Base-by-base conservation (phyloP, 1,284 basidiomycete genomes). In the Boletus smithii region DNA sequence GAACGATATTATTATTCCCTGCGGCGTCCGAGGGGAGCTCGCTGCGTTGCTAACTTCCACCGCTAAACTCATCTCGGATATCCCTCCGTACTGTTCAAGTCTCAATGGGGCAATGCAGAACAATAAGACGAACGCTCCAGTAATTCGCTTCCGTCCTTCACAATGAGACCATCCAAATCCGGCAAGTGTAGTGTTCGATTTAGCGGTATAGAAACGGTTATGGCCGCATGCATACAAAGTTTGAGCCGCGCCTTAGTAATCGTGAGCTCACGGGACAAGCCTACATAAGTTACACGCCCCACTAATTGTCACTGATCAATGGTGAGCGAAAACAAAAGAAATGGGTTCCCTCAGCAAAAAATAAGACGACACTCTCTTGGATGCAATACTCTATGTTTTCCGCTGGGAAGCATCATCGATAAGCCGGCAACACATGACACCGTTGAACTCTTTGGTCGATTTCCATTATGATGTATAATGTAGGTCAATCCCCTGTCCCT, bases 111-210 rank as follows among this genome's bases (percentile, higher is more conserved):
- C 8, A 46, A 33, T 17, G 17, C 42, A 36, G 37, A 32, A 61
- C 59, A 61, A 61, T 61, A 61, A 41, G 37, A 36, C 4, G 34
- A 10, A 22, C 34, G 26, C 34, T 17, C 42, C 42, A 16, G 31
- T 17, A 23, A 44, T 42, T 42, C 14, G 24, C 30, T 41, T 44
- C n/a, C 9, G 14, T 8, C 30, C 7, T 23, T 43, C 16, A 61
- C 59, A 61, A 61, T 61, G 50, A 51, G 22, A 14, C 3, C 27
- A 4, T 33, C 62, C 53, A 48, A 50, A 61, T 59, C 0, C 3
- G 44, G 59, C 18, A 61, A 57, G 46, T 48, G 22, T 49, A 60
- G 58, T 60, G 27, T 51, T 56, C 26, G n/a, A 17, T 13, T 41
- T 6, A 13, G 13, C 18, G 18, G 22, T 37, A 37, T 37, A 13